A percentile compares a stretch with the other conserved stretches of the same genome.
These are phyloP conservation scores for Heracleum sosnowskyi DNA, from an alignment of 129 eudicot genomes.

Conservation along the genomic window DNA sequence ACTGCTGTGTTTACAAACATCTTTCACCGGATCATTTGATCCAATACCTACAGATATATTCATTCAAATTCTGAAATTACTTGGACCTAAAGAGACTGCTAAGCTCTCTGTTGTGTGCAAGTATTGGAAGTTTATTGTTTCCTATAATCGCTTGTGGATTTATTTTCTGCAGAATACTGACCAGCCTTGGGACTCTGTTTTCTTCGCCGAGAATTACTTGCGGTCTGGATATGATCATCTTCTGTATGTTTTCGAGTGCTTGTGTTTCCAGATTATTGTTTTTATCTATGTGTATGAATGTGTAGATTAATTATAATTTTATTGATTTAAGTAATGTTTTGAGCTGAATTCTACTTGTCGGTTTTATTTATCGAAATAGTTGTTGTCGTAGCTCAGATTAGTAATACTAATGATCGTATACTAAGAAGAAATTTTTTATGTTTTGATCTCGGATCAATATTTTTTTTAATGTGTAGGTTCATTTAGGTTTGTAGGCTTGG, in stretches of 20 bases:
- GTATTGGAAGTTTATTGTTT: constrained; percentile 54
- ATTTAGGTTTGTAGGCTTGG: too few relatives aligned
- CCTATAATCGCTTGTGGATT: constrained; percentile 71
- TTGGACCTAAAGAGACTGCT: constrained; percentile 79
- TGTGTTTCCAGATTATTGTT: background rate
- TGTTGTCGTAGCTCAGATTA: background rate
- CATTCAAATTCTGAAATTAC: constrained; percentile 41
- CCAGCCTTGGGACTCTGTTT: constrained; percentile 61
- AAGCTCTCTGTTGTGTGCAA: constrained; percentile 56
- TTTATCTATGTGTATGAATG: too few relatives aligned
- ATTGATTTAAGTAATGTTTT: too few relatives aligned
- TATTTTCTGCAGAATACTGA: constrained; percentile 48
- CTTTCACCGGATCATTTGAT: constrained; percentile 69
- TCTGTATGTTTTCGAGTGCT: constrained; percentile 27
- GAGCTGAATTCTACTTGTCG: background rate
- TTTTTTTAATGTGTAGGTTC: background rate
- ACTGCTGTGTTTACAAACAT: background rate
- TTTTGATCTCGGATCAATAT: too few relatives aligned
- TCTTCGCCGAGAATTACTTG: constrained; percentile 70
- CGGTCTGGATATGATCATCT: constrained; percentile 57
- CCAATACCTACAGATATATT: constrained; percentile 63
- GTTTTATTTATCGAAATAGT: background rate
- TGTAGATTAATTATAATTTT: too few relatives aligned
- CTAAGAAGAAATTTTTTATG: background rate
- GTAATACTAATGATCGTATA: background rate